Evolutionary conservation across 2,329 filamentous ascomycete genomes (phyloP), one percentile per base, ranked within the genome.

Genomic region (Paradendryphiella salina): DNA sequence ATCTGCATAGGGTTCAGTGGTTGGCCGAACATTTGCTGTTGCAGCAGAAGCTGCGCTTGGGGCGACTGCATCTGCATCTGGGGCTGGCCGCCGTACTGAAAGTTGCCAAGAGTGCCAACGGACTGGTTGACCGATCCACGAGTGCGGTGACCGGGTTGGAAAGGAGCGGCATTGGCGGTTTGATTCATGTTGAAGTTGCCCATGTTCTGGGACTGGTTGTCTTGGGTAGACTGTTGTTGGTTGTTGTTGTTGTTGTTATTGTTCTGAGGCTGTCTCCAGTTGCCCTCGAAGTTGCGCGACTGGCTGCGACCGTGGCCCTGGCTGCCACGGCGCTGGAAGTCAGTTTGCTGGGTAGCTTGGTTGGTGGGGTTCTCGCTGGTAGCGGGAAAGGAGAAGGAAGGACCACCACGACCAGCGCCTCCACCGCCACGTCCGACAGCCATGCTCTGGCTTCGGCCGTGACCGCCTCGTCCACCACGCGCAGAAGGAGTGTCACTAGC

Each of bases 271-370:
- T 91, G 95, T 66, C 94, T 89, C 94, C 94, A 99, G 76, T 99
- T 99, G 66, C 92, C 87, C 63, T 99, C 94, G 69, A 97, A 97
- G 76, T 97, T 99, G 57, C 94, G 86, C 18, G 94, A 99, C 9
- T 84, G 84, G 26, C 86, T 87, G 56, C 94, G 85, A 57, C 84
- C 86, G 72, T 99, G 94, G 49, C 90, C 87, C 60, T 84, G 82
- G 64, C 88, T 89, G 63, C 87, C 86, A 63, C 90, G 88, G 55
- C 89, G 87, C 62, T 85, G 81, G 69, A 91, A 88, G 61, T 94
- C 90, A 11, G 76, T 69, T 57, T 77, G 75, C 55, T 73, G 74
- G 56, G 73, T 76, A 53, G 70, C 68, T 57, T 76, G 72, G 40
- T 57, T 61, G 48, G 78, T 79, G 17, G 41, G 49, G 39, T 63